These are phyloP conservation scores for Cordyceps javanica DNA, from an alignment of 2,329 filamentous ascomycete genomes.

Conservation along the genomic window DNA sequence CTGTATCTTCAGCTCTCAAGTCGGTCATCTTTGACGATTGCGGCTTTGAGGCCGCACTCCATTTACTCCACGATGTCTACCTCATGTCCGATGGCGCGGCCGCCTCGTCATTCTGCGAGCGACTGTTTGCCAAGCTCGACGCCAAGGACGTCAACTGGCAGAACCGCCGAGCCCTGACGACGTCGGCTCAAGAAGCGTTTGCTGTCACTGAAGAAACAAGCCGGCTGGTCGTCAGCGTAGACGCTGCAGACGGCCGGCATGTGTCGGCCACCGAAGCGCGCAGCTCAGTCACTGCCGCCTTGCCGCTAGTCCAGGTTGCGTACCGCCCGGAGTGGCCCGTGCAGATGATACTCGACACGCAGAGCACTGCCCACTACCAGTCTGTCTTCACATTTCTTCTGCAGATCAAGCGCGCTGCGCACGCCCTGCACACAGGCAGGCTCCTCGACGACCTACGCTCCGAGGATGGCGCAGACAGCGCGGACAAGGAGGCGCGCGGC, in stretches of 20 bases:
- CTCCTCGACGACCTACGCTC: constrained; percentile 30
- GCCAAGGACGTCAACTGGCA: constrained; percentile 58
- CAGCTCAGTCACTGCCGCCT: constrained; percentile 48
- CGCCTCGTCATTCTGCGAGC: constrained; percentile 58
- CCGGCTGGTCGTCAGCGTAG: constrained; percentile 54
- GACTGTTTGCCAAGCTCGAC: constrained; percentile 72
- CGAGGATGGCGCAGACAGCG: constrained; percentile 20
- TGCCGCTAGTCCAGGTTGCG: constrained; percentile 58
- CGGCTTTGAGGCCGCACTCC: constrained; percentile 58
- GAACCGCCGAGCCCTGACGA: constrained; percentile 75
- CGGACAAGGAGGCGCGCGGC: constrained; percentile 23
- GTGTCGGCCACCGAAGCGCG: constrained; percentile 40
- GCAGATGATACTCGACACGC: constrained; percentile 65
- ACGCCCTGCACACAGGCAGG: constrained; percentile 54
- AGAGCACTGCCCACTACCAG: constrained; percentile 62
- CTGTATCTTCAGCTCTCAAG: constrained; percentile 61
- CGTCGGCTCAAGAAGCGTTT: constrained; percentile 69
- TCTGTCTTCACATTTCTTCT: constrained; percentile 68
- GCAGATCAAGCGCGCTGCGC: constrained; percentile 66
- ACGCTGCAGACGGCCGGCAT: constrained; percentile 31
- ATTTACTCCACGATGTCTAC: constrained; percentile 66
- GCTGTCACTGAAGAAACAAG: constrained; percentile 51
- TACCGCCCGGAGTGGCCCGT: constrained; percentile 64
- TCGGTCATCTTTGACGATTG: constrained; percentile 62
- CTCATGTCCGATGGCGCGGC: constrained; percentile 68